A percentile compares a stretch with the other conserved stretches of the same genome.
Evolutionary conservation across 768 basidiomycete genomes (phyloP).

Genomic region (Lactarius psammicola): DNA sequence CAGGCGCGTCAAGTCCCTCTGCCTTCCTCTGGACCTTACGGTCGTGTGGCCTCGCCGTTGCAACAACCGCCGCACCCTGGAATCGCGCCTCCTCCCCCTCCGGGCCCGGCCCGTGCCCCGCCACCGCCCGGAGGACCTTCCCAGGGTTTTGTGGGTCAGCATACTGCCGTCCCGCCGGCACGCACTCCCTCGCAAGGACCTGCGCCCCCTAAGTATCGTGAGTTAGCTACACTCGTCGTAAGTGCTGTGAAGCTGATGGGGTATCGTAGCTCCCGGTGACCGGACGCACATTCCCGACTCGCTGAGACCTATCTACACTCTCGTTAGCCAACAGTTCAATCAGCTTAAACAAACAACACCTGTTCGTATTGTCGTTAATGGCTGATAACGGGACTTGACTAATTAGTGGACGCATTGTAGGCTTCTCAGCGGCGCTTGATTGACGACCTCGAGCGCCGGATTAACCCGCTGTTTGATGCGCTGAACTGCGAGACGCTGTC

Average conservation of each 20-base stretch:
- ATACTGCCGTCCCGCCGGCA: conserved; percentile 13
- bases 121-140: conserved; percentile 33
- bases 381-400: neutral
- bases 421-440: conserved; percentile 79
- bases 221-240: conserved; percentile 34
- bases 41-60: conserved; percentile 24
- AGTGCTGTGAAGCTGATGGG: conserved; percentile 12
- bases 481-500: conserved; percentile 87
- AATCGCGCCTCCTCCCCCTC: conserved; percentile 18
- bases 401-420: conserved; percentile 40
- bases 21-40: conserved; percentile 34
- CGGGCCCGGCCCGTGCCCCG: conserved; percentile 33
- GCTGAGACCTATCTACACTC: conserved; percentile 60
- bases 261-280: conserved; percentile 73
- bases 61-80: conserved; percentile 22
- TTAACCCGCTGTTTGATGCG: conserved; percentile 87
- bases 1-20: conserved; percentile 27
- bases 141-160: conserved; percentile 11
- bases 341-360: conserved; percentile 72
- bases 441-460: conserved; percentile 82
- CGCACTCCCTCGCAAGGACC: conserved; percentile 21
- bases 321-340: conserved; percentile 61
- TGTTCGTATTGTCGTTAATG: conserved; percentile 46
- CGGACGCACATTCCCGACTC: conserved; percentile 84
- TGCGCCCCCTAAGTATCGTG: conserved; percentile 55